These are phyloP conservation scores for Ascochyta lentis DNA, from an alignment of 2,329 filamentous ascomycete genomes.

Conservation along the genomic window DNA sequence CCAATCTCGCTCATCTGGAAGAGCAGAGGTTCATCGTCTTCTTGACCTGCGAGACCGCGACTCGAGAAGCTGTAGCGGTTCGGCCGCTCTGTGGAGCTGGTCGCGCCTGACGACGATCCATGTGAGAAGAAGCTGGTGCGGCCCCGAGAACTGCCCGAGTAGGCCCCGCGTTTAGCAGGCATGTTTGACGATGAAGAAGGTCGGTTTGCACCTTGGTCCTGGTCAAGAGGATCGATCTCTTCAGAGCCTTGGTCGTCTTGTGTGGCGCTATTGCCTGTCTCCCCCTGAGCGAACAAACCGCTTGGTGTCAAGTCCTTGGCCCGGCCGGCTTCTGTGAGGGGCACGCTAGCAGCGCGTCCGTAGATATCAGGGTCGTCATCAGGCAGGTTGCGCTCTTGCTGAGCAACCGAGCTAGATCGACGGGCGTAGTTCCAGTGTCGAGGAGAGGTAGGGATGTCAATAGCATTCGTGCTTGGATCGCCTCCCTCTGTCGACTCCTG, in stretches of 20 bases:
- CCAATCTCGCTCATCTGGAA: conserved; percentile 78
- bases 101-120: conserved; percentile 42
- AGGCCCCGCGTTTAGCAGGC: conserved; percentile 36
- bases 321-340: conserved; percentile 64
- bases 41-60: conserved; percentile 47
- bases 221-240: conserved; percentile 35
- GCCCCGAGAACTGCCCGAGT: conserved; percentile 33
- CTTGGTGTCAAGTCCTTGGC: conserved; percentile 64
- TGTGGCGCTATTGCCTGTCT: conserved; percentile 37
- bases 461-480: conserved; percentile 66
- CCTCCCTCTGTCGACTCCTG: conserved; percentile 38
- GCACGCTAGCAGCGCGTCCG: conserved; percentile 70
- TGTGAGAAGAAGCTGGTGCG: conserved; percentile 43
- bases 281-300: conserved; percentile 60
- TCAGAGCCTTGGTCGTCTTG: conserved; percentile 29
- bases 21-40: conserved; percentile 73
- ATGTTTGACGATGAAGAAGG: conserved; percentile 39
- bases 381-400: conserved; percentile 69
- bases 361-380: conserved; percentile 66
- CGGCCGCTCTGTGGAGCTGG: conserved; percentile 44
- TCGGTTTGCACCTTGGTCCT: conserved; percentile 23
- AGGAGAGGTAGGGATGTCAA: conserved; percentile 76
- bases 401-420: conserved; percentile 73
- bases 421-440: conserved; percentile 59
- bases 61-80: conserved; percentile 56